A percentile compares a stretch with the other conserved stretches of the same genome.
Evolutionary conservation across 164 flowering plant species (phyloP).

Genomic region (Piper longum): DNA sequence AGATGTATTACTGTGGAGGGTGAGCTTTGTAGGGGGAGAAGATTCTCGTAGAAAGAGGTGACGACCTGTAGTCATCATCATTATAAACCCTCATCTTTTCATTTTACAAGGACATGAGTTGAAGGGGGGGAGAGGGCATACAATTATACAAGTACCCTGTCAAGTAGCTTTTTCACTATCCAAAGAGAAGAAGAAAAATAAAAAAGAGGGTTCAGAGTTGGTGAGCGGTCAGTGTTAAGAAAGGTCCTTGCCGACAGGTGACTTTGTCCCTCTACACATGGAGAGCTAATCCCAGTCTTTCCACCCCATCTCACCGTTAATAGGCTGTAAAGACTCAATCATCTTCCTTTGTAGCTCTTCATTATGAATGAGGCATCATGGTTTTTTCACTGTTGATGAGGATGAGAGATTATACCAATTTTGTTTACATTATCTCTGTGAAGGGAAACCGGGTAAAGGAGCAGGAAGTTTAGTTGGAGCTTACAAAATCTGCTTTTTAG

Average conservation of each 20-base stretch:
- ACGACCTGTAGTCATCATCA: constrained; percentile 35
- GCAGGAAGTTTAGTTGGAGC: background rate
- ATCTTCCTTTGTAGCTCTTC: background rate
- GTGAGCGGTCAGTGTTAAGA: constrained; percentile 5
- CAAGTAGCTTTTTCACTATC: constrained; percentile 14
- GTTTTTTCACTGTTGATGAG: background rate
- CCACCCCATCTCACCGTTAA: background rate
- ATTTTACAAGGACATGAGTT: constrained; percentile 23
- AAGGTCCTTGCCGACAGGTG: constrained; percentile 7
- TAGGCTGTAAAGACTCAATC: background rate
- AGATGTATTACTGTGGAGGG: background rate
- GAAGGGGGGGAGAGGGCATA: constrained; percentile 24
- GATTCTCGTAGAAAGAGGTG: constrained; percentile 40
- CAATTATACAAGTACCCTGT: background rate
- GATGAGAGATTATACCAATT: background rate
- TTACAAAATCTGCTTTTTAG: constrained; percentile 6
- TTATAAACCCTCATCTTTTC: constrained; percentile 13
- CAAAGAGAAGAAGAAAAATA: constrained; percentile 4
- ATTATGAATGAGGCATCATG: background rate
- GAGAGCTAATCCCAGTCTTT: background rate
- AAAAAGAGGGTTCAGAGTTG: constrained; percentile 1
- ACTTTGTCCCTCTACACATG: constrained; percentile 3
- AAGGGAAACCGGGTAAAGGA: background rate
- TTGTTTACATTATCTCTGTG: background rate
- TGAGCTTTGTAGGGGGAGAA: constrained; percentile 28